Evolutionary conservation across 164 flowering plant species (phyloP).

Genomic region (Tinospora cordifolia): DNA sequence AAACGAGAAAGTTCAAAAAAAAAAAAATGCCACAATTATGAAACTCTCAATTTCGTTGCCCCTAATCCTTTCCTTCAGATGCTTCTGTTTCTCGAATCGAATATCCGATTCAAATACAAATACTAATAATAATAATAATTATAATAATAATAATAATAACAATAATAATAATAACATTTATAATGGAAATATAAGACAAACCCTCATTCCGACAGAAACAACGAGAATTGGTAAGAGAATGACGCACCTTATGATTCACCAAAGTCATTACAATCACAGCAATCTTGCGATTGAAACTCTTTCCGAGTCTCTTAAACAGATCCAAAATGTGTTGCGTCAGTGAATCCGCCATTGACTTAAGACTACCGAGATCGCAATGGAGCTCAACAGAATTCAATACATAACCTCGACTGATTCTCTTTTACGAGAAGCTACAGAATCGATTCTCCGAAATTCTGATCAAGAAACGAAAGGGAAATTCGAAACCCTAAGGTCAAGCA

Average conservation of each 20-base stretch:
- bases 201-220: neutral
- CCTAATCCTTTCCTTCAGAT: too few species aligned
- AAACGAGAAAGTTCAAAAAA: too few species aligned
- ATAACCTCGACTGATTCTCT: neutral
- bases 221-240: conserved; percentile 1
- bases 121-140: too few species aligned
- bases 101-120: neutral
- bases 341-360: conserved; percentile 22
- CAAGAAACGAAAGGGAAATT: neutral
- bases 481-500: neutral
- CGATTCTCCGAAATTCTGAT: neutral
- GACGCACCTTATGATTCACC: conserved; percentile 25
- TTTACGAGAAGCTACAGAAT: neutral
- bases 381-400: neutral
- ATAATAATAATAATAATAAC: too few species aligned
- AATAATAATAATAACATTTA: neutral
- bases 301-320: conserved; percentile 20
- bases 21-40: too few species aligned
- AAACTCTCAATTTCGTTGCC: too few species aligned
- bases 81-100: neutral
- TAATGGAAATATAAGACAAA: neutral
- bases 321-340: conserved; percentile 14
- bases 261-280: conserved; percentile 22
- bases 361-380: conserved; percentile 2
- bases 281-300: conserved; percentile 20